Evolutionary conservation across 116 monocot species (phyloP).

Genomic region (Cymodocea nodosa): DNA sequence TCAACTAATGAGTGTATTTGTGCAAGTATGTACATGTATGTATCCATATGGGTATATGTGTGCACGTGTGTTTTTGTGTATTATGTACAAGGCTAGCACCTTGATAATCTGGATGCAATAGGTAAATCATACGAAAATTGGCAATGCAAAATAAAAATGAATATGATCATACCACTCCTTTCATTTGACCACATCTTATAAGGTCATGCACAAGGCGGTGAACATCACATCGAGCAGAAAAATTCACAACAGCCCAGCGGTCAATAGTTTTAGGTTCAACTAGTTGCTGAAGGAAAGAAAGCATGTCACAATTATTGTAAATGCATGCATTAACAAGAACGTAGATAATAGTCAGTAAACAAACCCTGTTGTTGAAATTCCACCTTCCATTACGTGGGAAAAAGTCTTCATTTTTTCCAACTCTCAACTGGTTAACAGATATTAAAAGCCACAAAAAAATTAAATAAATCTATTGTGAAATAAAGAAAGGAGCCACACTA

Average conservation of each 20-base stretch:
- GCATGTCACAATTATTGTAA: too few species aligned
- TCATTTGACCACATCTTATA: constrained; percentile 52
- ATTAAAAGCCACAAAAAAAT: background rate
- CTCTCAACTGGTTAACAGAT: constrained; percentile 38
- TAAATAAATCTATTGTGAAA: background rate
- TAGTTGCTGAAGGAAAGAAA: constrained; percentile 32
- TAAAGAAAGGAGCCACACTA: too few species aligned
- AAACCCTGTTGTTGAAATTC: constrained; percentile 87
- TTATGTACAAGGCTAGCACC: too few species aligned
- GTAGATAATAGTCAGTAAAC: background rate
- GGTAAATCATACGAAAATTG: too few species aligned
- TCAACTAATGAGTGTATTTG: too few species aligned
- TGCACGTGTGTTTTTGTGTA: too few species aligned
- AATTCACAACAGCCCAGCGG: constrained; percentile 80
- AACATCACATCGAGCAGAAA: constrained; percentile 68
- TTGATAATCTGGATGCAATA: too few species aligned
- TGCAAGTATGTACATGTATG: too few species aligned
- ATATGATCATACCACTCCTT: constrained; percentile 52
- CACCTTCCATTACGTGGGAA: constrained; percentile 64
- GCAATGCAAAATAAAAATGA: background rate
- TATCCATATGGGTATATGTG: too few species aligned
- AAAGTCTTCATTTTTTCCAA: constrained; percentile 66
- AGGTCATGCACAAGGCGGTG: constrained; percentile 39
- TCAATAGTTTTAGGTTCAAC: constrained; percentile 24
- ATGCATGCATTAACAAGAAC: background rate